Evolutionary conservation across 768 basidiomycete genomes (phyloP).

Genomic region (Mycena pura): DNA sequence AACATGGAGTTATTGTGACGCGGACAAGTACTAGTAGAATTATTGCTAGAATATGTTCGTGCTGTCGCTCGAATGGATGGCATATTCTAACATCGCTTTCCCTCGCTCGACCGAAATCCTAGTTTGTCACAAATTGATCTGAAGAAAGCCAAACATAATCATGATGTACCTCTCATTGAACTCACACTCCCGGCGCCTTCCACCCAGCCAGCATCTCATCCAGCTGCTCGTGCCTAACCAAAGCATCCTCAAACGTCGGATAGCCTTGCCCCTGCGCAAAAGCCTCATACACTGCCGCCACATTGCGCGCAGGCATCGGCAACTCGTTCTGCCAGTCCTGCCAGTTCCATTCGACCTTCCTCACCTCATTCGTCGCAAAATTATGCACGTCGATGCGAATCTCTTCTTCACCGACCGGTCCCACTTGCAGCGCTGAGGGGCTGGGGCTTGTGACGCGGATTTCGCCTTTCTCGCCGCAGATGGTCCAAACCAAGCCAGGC

Average conservation of each 20-base stretch:
- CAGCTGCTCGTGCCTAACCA: slow-evolving; percentile 16
- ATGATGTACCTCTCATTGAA: too few species aligned
- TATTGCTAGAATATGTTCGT: too few species aligned
- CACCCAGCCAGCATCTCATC: not conserved
- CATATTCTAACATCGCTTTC: too few species aligned
- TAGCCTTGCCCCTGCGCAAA: slow-evolving; percentile 28
- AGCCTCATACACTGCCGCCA: slow-evolving; percentile 20
- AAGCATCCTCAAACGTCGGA: slow-evolving; percentile 32
- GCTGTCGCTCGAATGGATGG: too few species aligned
- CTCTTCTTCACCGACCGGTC: not conserved
- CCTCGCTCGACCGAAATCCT: too few species aligned
- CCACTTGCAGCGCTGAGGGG: not conserved
- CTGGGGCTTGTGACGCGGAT: not conserved
- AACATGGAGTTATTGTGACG: too few species aligned
- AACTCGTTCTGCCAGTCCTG: slow-evolving; percentile 14
- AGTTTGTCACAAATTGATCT: too few species aligned
- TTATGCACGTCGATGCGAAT: slow-evolving; percentile 3
- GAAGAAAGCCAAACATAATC: too few species aligned
- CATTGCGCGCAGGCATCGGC: not conserved
- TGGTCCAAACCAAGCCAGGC: slow-evolving; percentile 16
- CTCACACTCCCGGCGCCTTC: too few species aligned
- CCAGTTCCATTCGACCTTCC: slow-evolving; percentile 1
- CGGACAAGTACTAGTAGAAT: too few species aligned
- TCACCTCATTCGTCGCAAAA: not conserved
- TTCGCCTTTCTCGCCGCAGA: slow-evolving; percentile 27